phyloP scores from a whole-genome alignment of 192 early-diverging fungal species.

The Podochytrium sp. region DNA sequence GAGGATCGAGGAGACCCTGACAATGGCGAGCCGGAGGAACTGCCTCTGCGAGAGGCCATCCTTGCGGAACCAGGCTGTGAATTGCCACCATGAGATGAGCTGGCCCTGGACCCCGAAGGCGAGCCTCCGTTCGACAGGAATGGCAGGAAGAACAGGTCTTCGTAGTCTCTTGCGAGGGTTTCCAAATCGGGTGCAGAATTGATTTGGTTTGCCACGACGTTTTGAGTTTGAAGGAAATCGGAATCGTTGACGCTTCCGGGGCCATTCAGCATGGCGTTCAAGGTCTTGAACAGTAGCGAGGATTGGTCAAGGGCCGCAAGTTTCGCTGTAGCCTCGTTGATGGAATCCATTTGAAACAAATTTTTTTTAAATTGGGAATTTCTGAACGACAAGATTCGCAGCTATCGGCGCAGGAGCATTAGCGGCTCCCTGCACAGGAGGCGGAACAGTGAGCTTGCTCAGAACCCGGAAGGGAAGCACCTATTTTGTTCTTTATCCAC shows the following conservation, averaged over 20 bases:
- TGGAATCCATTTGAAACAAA: neutral
- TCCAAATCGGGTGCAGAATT: neutral
- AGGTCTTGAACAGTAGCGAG: neutral
- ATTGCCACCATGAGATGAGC: neutral
- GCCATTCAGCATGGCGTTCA: neutral
- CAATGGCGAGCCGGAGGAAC: neutral
- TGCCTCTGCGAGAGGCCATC: neutral
- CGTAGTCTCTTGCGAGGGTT: neutral
- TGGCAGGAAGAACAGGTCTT: neutral
- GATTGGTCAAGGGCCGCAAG: neutral
- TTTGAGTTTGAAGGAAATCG: neutral
- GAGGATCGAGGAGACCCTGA: no score
- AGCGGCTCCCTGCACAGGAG: no score
- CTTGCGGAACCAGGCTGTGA: neutral
- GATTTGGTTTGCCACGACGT: neutral
- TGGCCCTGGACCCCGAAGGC: neutral
- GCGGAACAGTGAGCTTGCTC: no score
- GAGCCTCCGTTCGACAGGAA: neutral
- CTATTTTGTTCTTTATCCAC: no score
- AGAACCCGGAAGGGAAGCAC: no score
- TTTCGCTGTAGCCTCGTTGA: neutral
- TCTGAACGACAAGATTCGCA: no score
- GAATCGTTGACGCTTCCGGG: neutral
- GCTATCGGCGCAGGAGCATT: no score
- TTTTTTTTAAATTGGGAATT: no score